These are phyloP conservation scores for Claviceps quebecensis DNA, from an alignment of 2,329 filamentous ascomycete species.

Conservation along the genomic window DNA sequence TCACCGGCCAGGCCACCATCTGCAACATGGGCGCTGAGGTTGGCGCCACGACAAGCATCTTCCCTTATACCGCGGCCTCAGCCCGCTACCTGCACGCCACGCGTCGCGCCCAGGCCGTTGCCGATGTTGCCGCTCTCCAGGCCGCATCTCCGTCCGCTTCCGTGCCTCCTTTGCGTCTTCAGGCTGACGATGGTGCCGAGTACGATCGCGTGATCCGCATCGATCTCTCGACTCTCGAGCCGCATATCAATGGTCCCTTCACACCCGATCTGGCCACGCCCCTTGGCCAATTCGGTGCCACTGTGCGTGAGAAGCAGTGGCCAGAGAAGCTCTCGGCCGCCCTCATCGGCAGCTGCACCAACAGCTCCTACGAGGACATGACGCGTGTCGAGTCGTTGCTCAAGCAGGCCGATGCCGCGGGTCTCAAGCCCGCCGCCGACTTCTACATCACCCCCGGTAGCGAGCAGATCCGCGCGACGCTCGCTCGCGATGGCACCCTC, in stretches of 20 bases:
- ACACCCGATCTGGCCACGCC: constrained; percentile 92
- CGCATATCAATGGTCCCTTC: constrained; percentile 93
- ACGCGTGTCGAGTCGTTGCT: constrained; percentile 85
- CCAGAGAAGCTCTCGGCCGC: constrained; percentile 82
- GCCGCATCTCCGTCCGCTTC: constrained; percentile 49
- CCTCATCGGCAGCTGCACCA: constrained; percentile 95
- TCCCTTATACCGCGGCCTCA: constrained; percentile 80
- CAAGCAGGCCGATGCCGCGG: constrained; percentile 79
- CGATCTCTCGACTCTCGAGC: constrained; percentile 78
- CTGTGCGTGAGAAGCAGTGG: constrained; percentile 76
- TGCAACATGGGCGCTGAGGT: constrained; percentile 87
- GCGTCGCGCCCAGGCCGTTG: constrained; percentile 49
- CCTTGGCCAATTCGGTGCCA: constrained; percentile 75
- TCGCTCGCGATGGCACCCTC: constrained; percentile 79
- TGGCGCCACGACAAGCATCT: constrained; percentile 87
- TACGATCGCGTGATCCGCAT: constrained; percentile 90
- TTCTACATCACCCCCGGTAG: constrained; percentile 96
- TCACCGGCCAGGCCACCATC: constrained; percentile 84
- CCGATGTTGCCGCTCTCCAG: constrained; percentile 48
- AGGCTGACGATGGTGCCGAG: constrained; percentile 55
- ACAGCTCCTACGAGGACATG: constrained; percentile 99
- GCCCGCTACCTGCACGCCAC: constrained; percentile 78
- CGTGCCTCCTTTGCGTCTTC: constrained; percentile 27
- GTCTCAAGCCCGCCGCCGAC: constrained; percentile 73
- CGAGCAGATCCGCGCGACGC: constrained; percentile 89